These are phyloP conservation scores for Tirmania nivea DNA, from an alignment of 495 filamentous ascomycete species.

Conservation along the genomic window DNA sequence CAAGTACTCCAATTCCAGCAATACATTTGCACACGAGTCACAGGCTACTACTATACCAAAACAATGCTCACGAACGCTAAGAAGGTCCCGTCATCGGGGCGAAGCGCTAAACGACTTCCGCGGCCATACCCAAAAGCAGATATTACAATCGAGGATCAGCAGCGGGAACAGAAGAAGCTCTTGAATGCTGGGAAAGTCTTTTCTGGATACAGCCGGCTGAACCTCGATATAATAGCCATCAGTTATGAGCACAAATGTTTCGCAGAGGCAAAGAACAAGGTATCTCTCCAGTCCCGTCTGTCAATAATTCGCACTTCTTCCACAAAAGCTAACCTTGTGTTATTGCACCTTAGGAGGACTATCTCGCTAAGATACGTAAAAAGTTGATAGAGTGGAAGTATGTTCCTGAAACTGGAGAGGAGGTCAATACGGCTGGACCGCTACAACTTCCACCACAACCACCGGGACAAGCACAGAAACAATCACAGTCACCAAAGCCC, in stretches of 20 bases:
- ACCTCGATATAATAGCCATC: conserved; percentile 15
- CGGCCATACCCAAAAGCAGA: conserved; percentile 3
- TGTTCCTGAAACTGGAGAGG: conserved; percentile 12
- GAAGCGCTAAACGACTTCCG: not conserved
- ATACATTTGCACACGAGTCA: not conserved
- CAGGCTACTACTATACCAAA: not conserved
- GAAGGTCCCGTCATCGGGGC: not conserved
- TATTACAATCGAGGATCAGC: conserved; percentile 2
- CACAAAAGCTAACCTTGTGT: not conserved
- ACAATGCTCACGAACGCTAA: not conserved
- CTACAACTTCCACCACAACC: conserved; percentile 1
- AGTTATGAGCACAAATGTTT: conserved; percentile 16
- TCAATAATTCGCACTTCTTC: not conserved
- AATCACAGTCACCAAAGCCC: not conserved
- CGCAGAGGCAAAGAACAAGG: conserved; percentile 9
- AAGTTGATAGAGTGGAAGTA: conserved; percentile 17
- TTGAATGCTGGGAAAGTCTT: conserved; percentile 12
- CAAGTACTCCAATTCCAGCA: not conserved
- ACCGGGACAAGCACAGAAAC: not conserved
- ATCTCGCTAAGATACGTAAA: conserved; percentile 11
- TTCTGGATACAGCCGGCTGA: conserved; percentile 11
- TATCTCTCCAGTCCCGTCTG: not conserved
- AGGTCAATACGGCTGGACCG: not conserved
- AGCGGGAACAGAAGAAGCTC: conserved; percentile 1
- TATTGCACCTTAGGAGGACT: conserved; percentile 6